Conservation (phyloP, 148 eudicot species). For the Vaccinium corymbosum region DNA sequence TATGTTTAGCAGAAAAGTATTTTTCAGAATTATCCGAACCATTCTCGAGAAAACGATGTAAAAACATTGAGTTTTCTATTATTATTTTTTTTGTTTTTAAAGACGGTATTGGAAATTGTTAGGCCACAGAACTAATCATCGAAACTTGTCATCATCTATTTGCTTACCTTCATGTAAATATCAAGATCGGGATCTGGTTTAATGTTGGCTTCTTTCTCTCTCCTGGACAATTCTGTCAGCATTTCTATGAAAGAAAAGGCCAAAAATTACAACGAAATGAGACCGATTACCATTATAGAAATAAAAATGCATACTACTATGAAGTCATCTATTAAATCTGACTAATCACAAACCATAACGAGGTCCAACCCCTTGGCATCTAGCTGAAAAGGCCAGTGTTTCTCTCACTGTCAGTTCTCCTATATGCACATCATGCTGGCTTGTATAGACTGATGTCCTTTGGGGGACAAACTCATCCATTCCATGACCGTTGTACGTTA, state of each 20-base stretch:
- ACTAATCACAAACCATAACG: slow-evolving; percentile 40
- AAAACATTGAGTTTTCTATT: background rate
- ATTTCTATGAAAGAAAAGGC: slow-evolving; percentile 27
- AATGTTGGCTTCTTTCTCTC: slow-evolving; percentile 59
- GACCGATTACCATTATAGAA: background rate
- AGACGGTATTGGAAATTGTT: background rate
- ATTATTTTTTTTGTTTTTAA: too few relatives aligned
- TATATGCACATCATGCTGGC: slow-evolving; percentile 58
- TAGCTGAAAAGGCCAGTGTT: slow-evolving; percentile 56
- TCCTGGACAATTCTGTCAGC: slow-evolving; percentile 41
- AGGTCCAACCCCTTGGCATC: slow-evolving; percentile 67
- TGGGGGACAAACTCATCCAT: slow-evolving; percentile 62
- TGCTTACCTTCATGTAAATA: slow-evolving; percentile 55
- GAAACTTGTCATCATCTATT: background rate
- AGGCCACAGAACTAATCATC: background rate
- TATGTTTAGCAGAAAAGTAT: background rate
- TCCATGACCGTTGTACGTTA: slow-evolving; percentile 55
- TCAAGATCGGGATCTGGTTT: slow-evolving; percentile 63
- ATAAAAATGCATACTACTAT: background rate
- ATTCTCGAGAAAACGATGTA: background rate
- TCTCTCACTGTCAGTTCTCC: slow-evolving; percentile 68
- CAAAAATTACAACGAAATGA: background rate
- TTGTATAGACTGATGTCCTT: slow-evolving; percentile 57
- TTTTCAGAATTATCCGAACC: background rate
- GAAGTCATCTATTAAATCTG: background rate